Conservation (phyloP, 306 rosid species). For the Ormosia emarginata region DNA sequence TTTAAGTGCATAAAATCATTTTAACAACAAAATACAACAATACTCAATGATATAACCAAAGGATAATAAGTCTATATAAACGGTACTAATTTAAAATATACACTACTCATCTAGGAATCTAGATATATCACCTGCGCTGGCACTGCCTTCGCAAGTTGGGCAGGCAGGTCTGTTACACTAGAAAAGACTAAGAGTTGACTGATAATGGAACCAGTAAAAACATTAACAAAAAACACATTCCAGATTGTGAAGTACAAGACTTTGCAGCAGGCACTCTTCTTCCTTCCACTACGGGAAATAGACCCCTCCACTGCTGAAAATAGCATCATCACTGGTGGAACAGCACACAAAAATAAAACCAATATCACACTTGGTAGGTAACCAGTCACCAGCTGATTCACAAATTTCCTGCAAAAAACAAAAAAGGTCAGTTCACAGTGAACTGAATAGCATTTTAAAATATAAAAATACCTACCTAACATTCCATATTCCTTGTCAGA, state of each 20-base stretch:
- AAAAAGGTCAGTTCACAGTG: conserved; percentile 11
- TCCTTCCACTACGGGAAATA: conserved; percentile 83
- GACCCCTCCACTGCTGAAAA: conserved; percentile 80
- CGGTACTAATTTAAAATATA: neutral
- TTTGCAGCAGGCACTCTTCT: conserved; percentile 90
- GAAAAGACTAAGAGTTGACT: conserved; percentile 56
- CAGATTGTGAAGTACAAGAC: conserved; percentile 90
- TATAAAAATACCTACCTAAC: neutral
- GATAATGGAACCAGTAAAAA: conserved; percentile 76
- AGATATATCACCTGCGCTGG: conserved; percentile 74
- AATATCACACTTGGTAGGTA: conserved; percentile 94
- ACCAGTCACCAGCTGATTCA: conserved; percentile 76
- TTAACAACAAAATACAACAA: neutral
- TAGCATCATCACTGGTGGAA: conserved; percentile 79
- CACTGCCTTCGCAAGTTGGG: conserved; percentile 78
- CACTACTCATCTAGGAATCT: neutral
- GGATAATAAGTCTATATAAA: neutral
- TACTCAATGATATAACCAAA: neutral
- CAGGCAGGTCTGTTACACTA: conserved; percentile 73
- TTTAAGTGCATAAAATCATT: conserved; percentile 6
- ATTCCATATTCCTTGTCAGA: conserved; percentile 4
- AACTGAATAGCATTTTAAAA: conserved; percentile 10
- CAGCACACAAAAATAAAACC: conserved; percentile 59
- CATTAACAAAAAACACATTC: conserved; percentile 91
- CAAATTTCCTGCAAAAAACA: conserved; percentile 46